phyloP scores from a whole-genome alignment of 2,329 filamentous ascomycete species.

The Sphaceloma murrayae region DNA sequence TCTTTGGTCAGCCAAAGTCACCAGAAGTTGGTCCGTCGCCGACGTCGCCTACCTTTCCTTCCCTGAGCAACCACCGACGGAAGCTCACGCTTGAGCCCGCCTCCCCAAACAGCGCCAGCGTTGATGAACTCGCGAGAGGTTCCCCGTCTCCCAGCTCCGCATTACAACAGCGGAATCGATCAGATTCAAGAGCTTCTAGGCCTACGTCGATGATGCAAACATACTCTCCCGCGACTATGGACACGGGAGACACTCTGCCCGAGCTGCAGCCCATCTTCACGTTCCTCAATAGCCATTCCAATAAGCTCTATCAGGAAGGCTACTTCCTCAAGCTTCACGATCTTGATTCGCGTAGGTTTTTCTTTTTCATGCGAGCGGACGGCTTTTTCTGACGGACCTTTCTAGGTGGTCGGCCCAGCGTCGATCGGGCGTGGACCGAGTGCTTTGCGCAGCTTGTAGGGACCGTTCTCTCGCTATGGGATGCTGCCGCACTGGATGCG shows the following conservation, averaged over 20 bases:
- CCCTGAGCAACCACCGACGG: conserved; percentile 18
- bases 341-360: conserved; percentile 70
- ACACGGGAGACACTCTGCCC: conserved; percentile 75
- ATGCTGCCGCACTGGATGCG: conserved; percentile 80
- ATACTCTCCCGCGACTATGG: conserved; percentile 78
- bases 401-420: conserved; percentile 73
- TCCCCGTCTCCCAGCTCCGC: conserved; percentile 27
- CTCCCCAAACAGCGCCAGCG: conserved; percentile 11
- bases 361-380: no score
- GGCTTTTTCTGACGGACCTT: no score
- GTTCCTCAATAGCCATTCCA: conserved; percentile 86
- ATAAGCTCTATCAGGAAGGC: conserved; percentile 95
- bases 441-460: conserved; percentile 95
- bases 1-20: conserved; percentile 13
- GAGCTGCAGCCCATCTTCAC: conserved; percentile 92
- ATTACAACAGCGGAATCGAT: conserved; percentile 29
- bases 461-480: conserved; percentile 91
- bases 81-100: conserved; percentile 18
- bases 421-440: conserved; percentile 85
- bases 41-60: conserved; percentile 14
- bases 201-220: conserved; percentile 80
- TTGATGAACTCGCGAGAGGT: conserved; percentile 12
- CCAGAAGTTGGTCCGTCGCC: conserved; percentile 11
- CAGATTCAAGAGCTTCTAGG: conserved; percentile 42
- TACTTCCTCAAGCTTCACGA: conserved; percentile 97